phyloP scores from a whole-genome alignment of 2,329 filamentous ascomycete species.

The Massarina eburnea region DNA sequence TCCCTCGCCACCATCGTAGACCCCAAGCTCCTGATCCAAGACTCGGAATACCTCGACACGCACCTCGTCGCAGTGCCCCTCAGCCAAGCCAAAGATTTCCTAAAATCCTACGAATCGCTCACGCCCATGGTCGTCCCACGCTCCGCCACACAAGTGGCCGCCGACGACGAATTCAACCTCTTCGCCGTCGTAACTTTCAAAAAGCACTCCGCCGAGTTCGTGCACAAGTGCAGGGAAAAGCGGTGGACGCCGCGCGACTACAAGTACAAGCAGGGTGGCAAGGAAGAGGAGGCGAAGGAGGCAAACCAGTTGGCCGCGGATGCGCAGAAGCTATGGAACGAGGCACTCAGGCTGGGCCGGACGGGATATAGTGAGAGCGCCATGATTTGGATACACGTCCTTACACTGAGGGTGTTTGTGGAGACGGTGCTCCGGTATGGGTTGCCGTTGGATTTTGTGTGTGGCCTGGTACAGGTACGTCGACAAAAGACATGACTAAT shows the following conservation, averaged over 20 bases:
- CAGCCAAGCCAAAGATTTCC: slow-evolving; percentile 80
- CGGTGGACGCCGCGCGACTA: slow-evolving; percentile 96
- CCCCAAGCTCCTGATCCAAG: slow-evolving; percentile 70
- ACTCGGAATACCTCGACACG: slow-evolving; percentile 96
- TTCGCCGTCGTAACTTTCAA: slow-evolving; percentile 92
- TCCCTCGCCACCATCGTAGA: slow-evolving; percentile 89
- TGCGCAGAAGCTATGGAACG: slow-evolving; percentile 89
- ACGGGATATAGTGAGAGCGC: slow-evolving; percentile 96
- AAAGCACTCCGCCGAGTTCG: slow-evolving; percentile 83
- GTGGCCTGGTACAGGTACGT: slow-evolving; percentile 75
- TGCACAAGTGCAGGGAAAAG: slow-evolving; percentile 87
- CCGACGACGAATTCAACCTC: slow-evolving; percentile 86
- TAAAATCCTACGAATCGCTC: slow-evolving; percentile 85
- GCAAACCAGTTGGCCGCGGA: slow-evolving; percentile 79
- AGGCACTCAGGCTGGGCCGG: slow-evolving; percentile 80
- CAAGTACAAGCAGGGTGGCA: slow-evolving; percentile 86
- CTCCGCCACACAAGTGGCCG: slow-evolving; percentile 75
- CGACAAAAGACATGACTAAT: not conserved
- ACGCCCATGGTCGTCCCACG: slow-evolving; percentile 91
- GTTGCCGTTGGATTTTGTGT: slow-evolving; percentile 85
- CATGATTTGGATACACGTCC: slow-evolving; percentile 93
- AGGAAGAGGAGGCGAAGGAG: slow-evolving; percentile 86
- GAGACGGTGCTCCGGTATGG: slow-evolving; percentile 98
- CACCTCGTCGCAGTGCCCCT: slow-evolving; percentile 88
- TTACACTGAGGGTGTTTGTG: slow-evolving; percentile 90